Evolutionary conservation across 768 basidiomycete species (phyloP).

Genomic region (Filobasidium floriforme): DNA sequence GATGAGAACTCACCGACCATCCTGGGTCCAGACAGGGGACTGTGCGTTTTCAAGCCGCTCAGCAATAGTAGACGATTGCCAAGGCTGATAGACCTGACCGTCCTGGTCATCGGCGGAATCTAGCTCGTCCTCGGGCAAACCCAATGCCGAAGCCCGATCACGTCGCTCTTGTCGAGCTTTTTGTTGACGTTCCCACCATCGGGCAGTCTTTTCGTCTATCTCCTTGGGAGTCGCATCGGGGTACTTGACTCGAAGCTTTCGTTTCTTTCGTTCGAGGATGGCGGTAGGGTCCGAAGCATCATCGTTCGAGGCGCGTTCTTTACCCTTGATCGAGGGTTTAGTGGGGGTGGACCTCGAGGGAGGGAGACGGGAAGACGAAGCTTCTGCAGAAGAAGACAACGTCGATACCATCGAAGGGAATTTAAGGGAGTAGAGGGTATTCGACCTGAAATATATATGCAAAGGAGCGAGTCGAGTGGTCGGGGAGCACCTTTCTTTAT

Average conservation of each 20-base stretch:
- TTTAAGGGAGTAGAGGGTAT: too few relatives aligned
- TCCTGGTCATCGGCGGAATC: conserved; percentile 11
- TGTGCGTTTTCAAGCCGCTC: conserved; percentile 31
- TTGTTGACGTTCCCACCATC: conserved; percentile 12
- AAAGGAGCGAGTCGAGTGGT: too few relatives aligned
- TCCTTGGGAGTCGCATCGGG: background rate
- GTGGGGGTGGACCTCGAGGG: conserved; percentile 6
- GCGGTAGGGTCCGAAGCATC: background rate
- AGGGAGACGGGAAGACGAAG: conserved; percentile 15
- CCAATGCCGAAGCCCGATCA: conserved; percentile 6
- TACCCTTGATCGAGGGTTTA: conserved; percentile 17
- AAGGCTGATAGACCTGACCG: conserved; percentile 13
- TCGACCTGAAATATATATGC: too few relatives aligned
- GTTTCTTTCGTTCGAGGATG: background rate
- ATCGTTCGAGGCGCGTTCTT: conserved; percentile 12
- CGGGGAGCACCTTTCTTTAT: too few relatives aligned
- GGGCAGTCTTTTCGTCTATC: background rate
- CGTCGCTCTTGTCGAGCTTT: conserved; percentile 9
- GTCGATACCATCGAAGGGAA: conserved; percentile 10
- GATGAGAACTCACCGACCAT: conserved; percentile 60
- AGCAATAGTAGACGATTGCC: conserved; percentile 33
- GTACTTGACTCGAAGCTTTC: conserved; percentile 1
- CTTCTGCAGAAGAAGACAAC: conserved; percentile 10
- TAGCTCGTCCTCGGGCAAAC: conserved; percentile 11
- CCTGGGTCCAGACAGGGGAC: conserved; percentile 75